These are phyloP conservation scores for Globisporangium lucens DNA, from an alignment of 352 stramenopile genomes.

Conservation along the genomic window DNA sequence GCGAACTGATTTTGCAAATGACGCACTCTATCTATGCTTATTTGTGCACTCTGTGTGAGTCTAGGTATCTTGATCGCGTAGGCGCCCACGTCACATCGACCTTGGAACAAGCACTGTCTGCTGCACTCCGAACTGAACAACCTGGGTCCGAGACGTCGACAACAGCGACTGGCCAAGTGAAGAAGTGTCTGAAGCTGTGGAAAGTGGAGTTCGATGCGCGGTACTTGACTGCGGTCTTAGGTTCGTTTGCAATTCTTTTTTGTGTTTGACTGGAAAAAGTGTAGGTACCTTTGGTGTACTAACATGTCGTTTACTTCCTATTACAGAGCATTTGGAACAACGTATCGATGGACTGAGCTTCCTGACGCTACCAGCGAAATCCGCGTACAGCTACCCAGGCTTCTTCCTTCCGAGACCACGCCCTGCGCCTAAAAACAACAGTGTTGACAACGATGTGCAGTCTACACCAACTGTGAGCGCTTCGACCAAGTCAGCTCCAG, in stretches of 20 bases:
- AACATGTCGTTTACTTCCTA: not conserved
- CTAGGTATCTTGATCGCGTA: slow-evolving; percentile 54
- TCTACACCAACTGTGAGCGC: not conserved
- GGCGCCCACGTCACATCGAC: slow-evolving; percentile 16
- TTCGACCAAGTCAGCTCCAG: not conserved
- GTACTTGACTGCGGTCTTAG: slow-evolving; percentile 49
- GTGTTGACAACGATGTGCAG: not conserved
- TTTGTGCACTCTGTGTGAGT: not conserved
- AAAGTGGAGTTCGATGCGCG: slow-evolving; percentile 76
- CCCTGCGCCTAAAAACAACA: not conserved
- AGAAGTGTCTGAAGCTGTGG: slow-evolving; percentile 44
- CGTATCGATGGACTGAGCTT: slow-evolving; percentile 43
- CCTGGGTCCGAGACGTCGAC: not conserved
- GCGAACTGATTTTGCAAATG: not conserved
- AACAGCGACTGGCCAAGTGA: not conserved
- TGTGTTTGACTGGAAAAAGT: not conserved
- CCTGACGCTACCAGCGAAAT: slow-evolving; percentile 34
- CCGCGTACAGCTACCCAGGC: slow-evolving; percentile 46
- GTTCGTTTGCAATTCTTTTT: slow-evolving; percentile 24
- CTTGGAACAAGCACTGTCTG: slow-evolving; percentile 9
- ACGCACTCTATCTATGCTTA: not conserved
- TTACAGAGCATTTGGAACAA: slow-evolving; percentile 42
- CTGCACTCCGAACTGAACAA: not conserved
- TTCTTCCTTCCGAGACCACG: slow-evolving; percentile 49
- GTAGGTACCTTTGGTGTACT: not conserved